Evolutionary conservation across 1,139 yeast genomes (phyloP), one percentile per base, ranked within the genome.

Genomic region (Arxiozyma heterogenica): DNA sequence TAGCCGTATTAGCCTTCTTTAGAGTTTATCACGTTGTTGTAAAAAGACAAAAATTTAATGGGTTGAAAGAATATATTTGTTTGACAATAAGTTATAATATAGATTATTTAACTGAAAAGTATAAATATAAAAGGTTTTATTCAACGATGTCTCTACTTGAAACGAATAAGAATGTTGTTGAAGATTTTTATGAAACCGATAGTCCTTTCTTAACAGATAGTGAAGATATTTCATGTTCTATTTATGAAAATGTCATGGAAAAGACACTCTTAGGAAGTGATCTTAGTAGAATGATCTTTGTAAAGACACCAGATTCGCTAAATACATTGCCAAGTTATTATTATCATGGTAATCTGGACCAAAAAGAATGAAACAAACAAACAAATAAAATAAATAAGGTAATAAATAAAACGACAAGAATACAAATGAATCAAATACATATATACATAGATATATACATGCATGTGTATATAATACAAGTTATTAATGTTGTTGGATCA

Each of bases 21-120:
- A 20, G 71, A 0, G 75, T 84, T 12, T 75, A 75, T 58, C 71
- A 76, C 53, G 78, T 75, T 56, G 67, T 84, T 41, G 55, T 58
- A 38, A 53, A 55, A 23, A 54, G 58, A 38, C 53, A 53, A 22
- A 57, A 57, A 18, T 54, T 58, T 51, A 51, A 52, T 27, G 59
- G 63, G 1, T 52, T 64, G 50, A 61, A 58, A 41, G 62, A 59
- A 38, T 64, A 58, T 48, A 63, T 64, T 21, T 63, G 64, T 51
- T 58, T 61, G 17, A 64, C 67, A 4, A 61, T 64, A 22, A 59
- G 63, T 48, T 59, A 60, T 41, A 62, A 62, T 41, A 59, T 64
- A 44, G 66, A 64, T 45, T 56, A 60, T 30, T 51, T 64, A 44
- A 61, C 62, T 12, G 66, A 64, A 44, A 58, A 55, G 34, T 57